Conservation (phyloP, 202 grass and related monocot species). For the Bolboschoenoplectus hybrid region DNA sequence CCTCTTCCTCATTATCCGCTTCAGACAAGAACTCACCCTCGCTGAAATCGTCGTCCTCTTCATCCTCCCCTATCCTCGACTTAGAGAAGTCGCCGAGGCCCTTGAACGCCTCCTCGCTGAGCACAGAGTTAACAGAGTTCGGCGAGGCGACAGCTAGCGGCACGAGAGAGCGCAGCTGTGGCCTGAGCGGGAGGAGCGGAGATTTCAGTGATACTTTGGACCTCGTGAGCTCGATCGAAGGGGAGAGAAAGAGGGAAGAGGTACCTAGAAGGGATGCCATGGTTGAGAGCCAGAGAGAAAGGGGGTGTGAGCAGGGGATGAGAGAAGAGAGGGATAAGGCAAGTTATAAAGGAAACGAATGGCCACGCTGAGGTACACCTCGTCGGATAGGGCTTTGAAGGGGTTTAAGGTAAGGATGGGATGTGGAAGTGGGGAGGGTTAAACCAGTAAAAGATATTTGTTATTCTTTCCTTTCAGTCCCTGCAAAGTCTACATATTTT, state of each 20-base stretch:
- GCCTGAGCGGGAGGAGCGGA: slow-evolving; percentile 44
- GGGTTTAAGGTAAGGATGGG: slow-evolving; percentile 29
- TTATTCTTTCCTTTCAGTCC: neutral
- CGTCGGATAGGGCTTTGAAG: slow-evolving; percentile 38
- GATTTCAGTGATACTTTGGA: slow-evolving; percentile 28
- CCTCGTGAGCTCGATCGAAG: slow-evolving; percentile 21
- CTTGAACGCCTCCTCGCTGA: slow-evolving; percentile 97
- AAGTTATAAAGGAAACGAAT: slow-evolving; percentile 57
- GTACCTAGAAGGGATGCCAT: slow-evolving; percentile 79
- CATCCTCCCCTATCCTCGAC: slow-evolving; percentile 45
- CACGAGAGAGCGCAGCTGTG: slow-evolving; percentile 46
- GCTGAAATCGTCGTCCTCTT: slow-evolving; percentile 35
- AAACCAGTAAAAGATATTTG: slow-evolving; percentile 8
- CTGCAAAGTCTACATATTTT: neutral
- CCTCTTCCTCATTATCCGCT: slow-evolving; percentile 42
- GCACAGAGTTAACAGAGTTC: slow-evolving; percentile 84
- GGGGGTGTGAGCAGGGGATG: slow-evolving; percentile 14
- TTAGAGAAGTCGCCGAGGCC: slow-evolving; percentile 50
- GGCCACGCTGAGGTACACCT: slow-evolving; percentile 43
- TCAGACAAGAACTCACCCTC: slow-evolving; percentile 47
- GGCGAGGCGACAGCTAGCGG: slow-evolving; percentile 60
- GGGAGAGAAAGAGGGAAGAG: slow-evolving; percentile 61
- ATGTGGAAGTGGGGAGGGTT: neutral
- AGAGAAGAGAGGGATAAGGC: slow-evolving; percentile 46
- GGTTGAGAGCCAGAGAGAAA: neutral